phyloP scores from a whole-genome alignment of 768 basidiomycete species.

The Tephrocybe sp. region DNA sequence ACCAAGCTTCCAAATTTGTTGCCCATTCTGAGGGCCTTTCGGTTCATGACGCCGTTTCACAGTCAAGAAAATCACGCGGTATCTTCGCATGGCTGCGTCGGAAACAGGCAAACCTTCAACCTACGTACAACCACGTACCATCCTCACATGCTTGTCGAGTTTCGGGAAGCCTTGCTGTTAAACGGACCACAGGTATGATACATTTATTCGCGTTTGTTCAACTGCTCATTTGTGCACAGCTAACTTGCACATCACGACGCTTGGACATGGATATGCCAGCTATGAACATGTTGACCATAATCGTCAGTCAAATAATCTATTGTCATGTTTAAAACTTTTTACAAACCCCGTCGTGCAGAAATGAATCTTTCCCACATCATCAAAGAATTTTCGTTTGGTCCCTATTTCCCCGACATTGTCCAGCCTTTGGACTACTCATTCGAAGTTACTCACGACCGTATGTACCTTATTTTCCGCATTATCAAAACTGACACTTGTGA shows the following conservation, averaged over 20 bases:
- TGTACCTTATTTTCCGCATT: slow-evolving; percentile 25
- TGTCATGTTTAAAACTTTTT: background rate
- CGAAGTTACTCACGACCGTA: slow-evolving; percentile 67
- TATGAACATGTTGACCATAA: slow-evolving; percentile 84
- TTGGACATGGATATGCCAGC: slow-evolving; percentile 93
- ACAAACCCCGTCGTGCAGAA: slow-evolving; percentile 37
- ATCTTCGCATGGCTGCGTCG: slow-evolving; percentile 58
- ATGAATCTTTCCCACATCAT: slow-evolving; percentile 98
- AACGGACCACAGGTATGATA: slow-evolving; percentile 79
- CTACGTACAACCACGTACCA: slow-evolving; percentile 67
- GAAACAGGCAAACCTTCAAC: slow-evolving; percentile 50
- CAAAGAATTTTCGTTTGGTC: slow-evolving; percentile 95
- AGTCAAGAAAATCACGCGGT: slow-evolving; percentile 75
- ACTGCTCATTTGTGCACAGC: slow-evolving; percentile 34
- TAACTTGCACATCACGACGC: slow-evolving; percentile 91
- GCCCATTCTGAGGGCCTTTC: slow-evolving; percentile 67
- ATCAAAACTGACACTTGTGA: background rate
- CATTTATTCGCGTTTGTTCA: background rate
- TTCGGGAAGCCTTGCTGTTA: slow-evolving; percentile 78
- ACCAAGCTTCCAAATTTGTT: slow-evolving; percentile 73
- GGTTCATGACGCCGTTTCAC: slow-evolving; percentile 63
- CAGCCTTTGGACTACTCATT: slow-evolving; percentile 94
- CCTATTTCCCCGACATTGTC: slow-evolving; percentile 91
- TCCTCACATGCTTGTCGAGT: slow-evolving; percentile 83
- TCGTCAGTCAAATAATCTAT: slow-evolving; percentile 44